Base-by-base conservation (phyloP, 768 basidiomycete genomes). In the Sistotremastrum niveocremeum region DNA sequence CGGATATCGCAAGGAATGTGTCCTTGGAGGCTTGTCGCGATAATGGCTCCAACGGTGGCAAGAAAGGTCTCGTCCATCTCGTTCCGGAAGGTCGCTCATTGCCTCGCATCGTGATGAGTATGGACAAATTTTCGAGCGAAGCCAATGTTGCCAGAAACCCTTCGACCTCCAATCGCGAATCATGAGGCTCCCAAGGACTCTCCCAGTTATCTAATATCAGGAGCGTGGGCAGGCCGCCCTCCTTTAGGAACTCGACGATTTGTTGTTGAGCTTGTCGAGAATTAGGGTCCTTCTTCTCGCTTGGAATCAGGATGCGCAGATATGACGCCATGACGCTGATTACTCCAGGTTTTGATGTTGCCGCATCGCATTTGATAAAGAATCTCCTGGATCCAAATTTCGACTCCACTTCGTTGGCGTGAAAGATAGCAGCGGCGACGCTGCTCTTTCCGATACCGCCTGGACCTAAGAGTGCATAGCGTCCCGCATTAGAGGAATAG, bases 361-460 rank as follows among this genome's bases (percentile, higher is more conserved):
- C 62, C 37, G 49, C 57, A 41, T 62, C 54, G 39, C 68, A 69
- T 6, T 61, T 59, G 5, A 67, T 57, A 56, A 64, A 63, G 46
- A 62, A 58, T 10, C 51, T 53, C 12, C 50, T 44, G 7, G 49
- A 49, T 3, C 49, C 50, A 49, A 63, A 66, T 5, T 41, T 51
- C 4, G 50, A 37, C 30, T 52, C 46, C 5, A 65, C 47, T 7
- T 43, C 39, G n/a, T 46, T 29, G 32, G 57, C 48, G 32, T 62
- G 53, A 35, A 61, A 55, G 20, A 65, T 57, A 4, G 61, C 60
- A 5, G 65, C 55, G 2, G 67, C 63, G 33, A 62, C 49, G 5
- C 62, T 52, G 3, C 66, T 66, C 51, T 69, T 69, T 10, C 67
- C 66, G 51, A 66, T 65, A 11, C 67, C 67, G 2, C 65, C 67